These are phyloP conservation scores for Poterioochromonas sp. DNA, from an alignment of 352 stramenopile genomes.

Conservation along the genomic window DNA sequence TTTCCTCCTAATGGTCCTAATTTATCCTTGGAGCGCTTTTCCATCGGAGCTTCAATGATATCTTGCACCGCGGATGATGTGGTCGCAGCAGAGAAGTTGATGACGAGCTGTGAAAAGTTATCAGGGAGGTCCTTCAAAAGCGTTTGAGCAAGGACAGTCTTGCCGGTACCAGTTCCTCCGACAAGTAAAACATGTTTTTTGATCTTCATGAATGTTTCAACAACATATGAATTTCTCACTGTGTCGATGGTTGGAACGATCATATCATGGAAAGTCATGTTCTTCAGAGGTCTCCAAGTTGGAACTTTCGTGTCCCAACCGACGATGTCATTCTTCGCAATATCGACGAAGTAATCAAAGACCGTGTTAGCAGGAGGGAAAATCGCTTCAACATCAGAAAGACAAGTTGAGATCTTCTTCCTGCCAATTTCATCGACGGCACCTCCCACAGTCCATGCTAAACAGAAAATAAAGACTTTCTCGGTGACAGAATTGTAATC, in stretches of 20 bases:
- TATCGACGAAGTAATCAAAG: conserved; percentile 83
- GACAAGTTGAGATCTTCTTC: conserved; percentile 66
- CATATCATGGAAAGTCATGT: conserved; percentile 47
- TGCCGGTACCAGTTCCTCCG: conserved; percentile 81
- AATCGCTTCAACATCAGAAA: conserved; percentile 78
- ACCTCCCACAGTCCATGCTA: conserved; percentile 80
- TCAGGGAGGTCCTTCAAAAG: conserved; percentile 57
- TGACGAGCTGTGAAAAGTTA: conserved; percentile 27
- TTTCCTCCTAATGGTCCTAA: conserved; percentile 81
- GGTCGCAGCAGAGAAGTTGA: conserved; percentile 81
- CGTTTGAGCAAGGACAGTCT: conserved; percentile 79
- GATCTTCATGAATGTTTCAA: conserved; percentile 64
- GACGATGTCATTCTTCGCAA: conserved; percentile 51
- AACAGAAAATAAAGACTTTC: conserved; percentile 70
- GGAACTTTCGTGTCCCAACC: conserved; percentile 46
- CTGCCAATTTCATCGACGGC: conserved; percentile 74
- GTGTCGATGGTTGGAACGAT: conserved; percentile 81
- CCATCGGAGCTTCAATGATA: conserved; percentile 83
- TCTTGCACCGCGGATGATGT: conserved; percentile 68
- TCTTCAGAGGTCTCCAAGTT: conserved; percentile 45
- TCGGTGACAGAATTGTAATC: conserved; percentile 40
- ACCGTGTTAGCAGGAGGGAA: conserved; percentile 78
- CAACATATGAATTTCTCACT: conserved; percentile 72
- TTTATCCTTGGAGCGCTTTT: conserved; percentile 84
- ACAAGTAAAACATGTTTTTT: conserved; percentile 74